Evolutionary conservation across 371 early-diverging fungal species (phyloP).

Genomic region (Fennellomyces sp.): DNA sequence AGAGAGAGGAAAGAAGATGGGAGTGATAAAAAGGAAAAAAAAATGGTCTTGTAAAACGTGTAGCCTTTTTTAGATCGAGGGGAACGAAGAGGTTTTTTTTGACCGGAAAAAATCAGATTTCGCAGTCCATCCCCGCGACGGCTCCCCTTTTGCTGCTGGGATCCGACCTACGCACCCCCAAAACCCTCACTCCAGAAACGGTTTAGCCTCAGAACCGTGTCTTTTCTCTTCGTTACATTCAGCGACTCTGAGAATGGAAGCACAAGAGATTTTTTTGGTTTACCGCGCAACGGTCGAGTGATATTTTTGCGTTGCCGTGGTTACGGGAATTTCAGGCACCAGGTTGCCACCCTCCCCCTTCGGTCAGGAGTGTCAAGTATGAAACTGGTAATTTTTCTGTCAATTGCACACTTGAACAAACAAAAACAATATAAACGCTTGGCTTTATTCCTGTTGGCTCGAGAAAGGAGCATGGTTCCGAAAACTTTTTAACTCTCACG

Average conservation of each 20-base stretch:
- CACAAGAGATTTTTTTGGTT: background rate
- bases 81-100: background rate
- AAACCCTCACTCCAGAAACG: background rate
- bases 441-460: no score
- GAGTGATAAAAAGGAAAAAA: background rate
- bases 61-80: background rate
- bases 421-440: background rate
- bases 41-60: background rate
- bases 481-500: background rate
- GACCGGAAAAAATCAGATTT: background rate
- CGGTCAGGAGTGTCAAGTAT: no score
- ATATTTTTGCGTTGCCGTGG: no score
- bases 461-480: conserved; percentile 7
- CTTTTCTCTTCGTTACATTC: background rate
- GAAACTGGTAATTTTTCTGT: no score
- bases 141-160: background rate
- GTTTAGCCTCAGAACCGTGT: background rate
- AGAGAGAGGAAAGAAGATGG: background rate
- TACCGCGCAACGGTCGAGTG: background rate
- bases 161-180: background rate
- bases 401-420: no score
- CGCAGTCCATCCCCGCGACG: conserved; percentile 2
- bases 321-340: no score
- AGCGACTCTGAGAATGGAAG: conserved; percentile 2
- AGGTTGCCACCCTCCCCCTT: background rate